Evolutionary conservation across 768 basidiomycete species (phyloP).

Genomic region (Grammothele lineata): DNA sequence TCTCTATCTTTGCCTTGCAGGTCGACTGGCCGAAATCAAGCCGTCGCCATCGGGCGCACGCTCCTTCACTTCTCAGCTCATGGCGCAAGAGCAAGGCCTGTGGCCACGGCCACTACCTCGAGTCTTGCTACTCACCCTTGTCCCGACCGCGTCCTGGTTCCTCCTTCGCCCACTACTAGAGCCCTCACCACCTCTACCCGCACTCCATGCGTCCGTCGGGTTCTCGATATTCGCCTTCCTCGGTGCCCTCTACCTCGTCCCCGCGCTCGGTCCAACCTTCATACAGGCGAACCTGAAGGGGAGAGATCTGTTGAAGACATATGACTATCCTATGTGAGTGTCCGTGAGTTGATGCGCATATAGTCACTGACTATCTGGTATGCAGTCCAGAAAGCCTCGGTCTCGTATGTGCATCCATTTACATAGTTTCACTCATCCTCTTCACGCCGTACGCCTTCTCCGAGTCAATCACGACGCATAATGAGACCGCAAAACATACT

Average conservation of each 20-base stretch:
- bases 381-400: conserved; percentile 90
- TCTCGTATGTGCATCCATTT: conserved; percentile 84
- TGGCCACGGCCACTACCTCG: conserved; percentile 19
- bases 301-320: conserved; percentile 81
- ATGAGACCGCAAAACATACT: conserved; percentile 34
- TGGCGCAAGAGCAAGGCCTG: conserved; percentile 7
- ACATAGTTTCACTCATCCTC: conserved; percentile 80
- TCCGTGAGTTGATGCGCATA: not conserved
- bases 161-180: conserved; percentile 67
- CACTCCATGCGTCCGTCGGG: conserved; percentile 74
- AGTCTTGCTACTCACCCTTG: conserved; percentile 50
- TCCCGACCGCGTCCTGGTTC: conserved; percentile 72
- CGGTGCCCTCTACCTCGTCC: conserved; percentile 72
- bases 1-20: no score
- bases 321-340: conserved; percentile 64
- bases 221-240: conserved; percentile 82
- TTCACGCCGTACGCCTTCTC: conserved; percentile 98
- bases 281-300: conserved; percentile 81
- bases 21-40: no score
- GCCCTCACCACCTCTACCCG: conserved; percentile 64
- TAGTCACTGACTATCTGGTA: not conserved
- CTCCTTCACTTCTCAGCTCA: no score
- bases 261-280: conserved; percentile 78
- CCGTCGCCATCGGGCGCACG: no score
- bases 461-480: conserved; percentile 50